Percentiles rank a stretch among this genome's conserved stretches.
These are phyloP conservation scores for Apium graveolens DNA, from an alignment of 129 eudicot species.

Conservation along the genomic window DNA sequence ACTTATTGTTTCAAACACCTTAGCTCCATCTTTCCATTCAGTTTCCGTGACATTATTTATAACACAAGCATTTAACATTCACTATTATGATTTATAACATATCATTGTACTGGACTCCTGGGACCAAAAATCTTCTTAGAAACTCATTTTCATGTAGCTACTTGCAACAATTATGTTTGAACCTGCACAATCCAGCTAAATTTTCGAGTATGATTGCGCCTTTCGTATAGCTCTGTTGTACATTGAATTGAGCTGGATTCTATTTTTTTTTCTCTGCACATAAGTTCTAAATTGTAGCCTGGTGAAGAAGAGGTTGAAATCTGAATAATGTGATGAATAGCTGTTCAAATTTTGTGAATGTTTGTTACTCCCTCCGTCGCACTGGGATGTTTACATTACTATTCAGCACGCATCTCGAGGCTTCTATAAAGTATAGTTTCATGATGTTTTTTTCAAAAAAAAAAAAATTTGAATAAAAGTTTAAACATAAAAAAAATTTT, in stretches of 20 bases:
- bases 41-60: conserved; percentile 1
- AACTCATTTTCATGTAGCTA: neutral
- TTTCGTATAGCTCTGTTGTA: neutral
- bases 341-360: neutral
- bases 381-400: no score
- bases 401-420: no score
- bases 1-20: neutral
- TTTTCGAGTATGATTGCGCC: neutral
- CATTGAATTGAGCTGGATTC: neutral
- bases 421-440: no score
- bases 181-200: neutral
- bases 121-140: neutral
- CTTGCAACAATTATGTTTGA: neutral
- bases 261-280: neutral
- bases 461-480: no score
- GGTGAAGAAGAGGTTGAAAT: neutral
- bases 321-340: neutral
- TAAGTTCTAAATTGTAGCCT: neutral
- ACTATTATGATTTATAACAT: neutral
- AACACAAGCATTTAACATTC: neutral
- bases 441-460: no score
- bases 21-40: neutral
- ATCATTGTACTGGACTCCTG: neutral
- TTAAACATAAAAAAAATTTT: no score
- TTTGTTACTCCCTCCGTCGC: no score